These are phyloP conservation scores for Linum tenue DNA, from an alignment of 345 rosid genomes.

Conservation along the genomic window DNA sequence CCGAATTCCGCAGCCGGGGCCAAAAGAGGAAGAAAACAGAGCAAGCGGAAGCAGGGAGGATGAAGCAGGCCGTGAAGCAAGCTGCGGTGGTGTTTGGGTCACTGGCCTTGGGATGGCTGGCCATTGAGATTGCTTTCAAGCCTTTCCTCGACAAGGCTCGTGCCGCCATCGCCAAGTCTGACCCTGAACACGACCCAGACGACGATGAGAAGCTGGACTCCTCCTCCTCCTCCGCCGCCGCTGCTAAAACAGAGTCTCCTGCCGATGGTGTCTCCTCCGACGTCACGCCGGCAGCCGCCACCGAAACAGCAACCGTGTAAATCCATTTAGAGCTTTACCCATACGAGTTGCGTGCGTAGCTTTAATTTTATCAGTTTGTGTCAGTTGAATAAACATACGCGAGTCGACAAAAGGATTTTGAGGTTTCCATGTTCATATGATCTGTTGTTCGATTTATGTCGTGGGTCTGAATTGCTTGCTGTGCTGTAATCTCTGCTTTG, in stretches of 20 bases:
- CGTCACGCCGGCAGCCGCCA: background rate
- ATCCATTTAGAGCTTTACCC: background rate
- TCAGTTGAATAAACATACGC: background rate
- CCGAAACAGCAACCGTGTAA: background rate
- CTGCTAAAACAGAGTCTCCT: background rate
- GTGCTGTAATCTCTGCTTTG: no score
- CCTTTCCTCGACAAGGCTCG: conserved; percentile 56
- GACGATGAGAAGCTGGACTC: conserved; percentile 13
- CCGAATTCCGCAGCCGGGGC: no score
- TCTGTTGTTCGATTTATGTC: no score
- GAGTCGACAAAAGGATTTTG: no score
- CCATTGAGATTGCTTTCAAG: conserved; percentile 73
- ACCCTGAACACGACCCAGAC: conserved; percentile 55
- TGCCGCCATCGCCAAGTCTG: conserved; percentile 60
- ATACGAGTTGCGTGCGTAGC: background rate
- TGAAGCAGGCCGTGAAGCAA: conserved; percentile 30
- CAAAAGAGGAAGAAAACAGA: background rate
- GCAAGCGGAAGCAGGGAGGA: background rate
- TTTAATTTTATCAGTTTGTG: background rate
- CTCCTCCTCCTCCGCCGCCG: background rate
- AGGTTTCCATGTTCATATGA: no score
- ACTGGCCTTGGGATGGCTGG: conserved; percentile 66
- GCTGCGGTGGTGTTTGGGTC: conserved; percentile 63
- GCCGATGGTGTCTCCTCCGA: background rate
- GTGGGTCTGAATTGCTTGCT: no score